Conservation (phyloP, 805 yeast genomes). For the Candida chauliodis region DNA sequence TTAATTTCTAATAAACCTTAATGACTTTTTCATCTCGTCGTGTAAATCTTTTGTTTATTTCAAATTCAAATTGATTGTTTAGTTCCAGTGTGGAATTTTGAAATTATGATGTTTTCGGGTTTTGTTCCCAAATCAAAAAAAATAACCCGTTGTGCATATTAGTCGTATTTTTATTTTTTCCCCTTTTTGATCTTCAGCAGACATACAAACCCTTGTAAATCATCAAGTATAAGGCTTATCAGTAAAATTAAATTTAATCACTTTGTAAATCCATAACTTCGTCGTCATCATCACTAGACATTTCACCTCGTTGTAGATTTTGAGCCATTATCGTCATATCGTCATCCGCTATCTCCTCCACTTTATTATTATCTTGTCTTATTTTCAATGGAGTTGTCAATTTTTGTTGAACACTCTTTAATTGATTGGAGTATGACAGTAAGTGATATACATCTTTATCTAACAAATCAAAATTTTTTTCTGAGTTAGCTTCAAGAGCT, state of each 20-base stretch:
- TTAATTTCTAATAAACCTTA: too few relatives aligned
- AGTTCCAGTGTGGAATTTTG: too few relatives aligned
- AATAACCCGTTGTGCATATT: background rate
- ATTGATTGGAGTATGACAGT: constrained; percentile 18
- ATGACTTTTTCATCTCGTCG: too few relatives aligned
- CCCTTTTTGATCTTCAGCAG: background rate
- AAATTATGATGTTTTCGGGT: too few relatives aligned
- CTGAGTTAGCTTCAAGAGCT: constrained; percentile 61
- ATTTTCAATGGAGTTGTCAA: constrained; percentile 21
- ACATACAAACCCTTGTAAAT: background rate
- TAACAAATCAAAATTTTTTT: constrained; percentile 21
- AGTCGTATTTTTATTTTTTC: background rate
- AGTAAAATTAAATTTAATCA: constrained; percentile 29
- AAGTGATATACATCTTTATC: too few relatives aligned
- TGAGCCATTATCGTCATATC: constrained; percentile 28
- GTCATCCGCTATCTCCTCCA: constrained; percentile 7
- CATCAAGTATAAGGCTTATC: too few relatives aligned
- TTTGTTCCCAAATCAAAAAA: too few relatives aligned
- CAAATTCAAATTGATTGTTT: too few relatives aligned
- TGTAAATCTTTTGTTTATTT: too few relatives aligned
- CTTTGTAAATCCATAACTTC: constrained; percentile 59
- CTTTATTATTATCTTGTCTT: background rate
- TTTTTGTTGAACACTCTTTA: too few relatives aligned
- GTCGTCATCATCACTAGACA: constrained; percentile 46
- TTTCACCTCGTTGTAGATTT: constrained; percentile 43